A percentile compares a stretch with the other conserved stretches of the same genome.
phyloP scores from a whole-genome alignment of 768 basidiomycete species.

The Amanita pallidorosea region DNA sequence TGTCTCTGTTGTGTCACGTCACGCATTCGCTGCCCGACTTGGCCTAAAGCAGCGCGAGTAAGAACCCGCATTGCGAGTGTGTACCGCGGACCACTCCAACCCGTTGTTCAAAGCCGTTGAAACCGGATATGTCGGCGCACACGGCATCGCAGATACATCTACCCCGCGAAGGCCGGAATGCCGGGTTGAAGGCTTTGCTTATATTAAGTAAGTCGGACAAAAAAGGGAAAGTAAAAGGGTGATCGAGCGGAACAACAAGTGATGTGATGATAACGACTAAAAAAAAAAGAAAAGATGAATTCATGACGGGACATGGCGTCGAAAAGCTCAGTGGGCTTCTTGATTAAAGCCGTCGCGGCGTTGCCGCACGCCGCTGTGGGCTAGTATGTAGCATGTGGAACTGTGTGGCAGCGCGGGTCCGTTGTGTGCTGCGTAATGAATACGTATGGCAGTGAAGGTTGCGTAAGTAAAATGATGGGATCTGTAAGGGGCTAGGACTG shows the following conservation, averaged over 20 bases:
- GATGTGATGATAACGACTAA: constrained; percentile 6
- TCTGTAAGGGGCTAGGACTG: background rate
- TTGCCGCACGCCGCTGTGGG: background rate
- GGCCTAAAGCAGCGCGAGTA: too few relatives aligned
- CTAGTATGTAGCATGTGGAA: background rate
- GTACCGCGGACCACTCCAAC: background rate
- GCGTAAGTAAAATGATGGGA: constrained; percentile 8
- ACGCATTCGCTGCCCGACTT: background rate
- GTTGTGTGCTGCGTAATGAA: background rate
- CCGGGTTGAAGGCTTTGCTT: too few relatives aligned
- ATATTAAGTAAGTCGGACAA: background rate
- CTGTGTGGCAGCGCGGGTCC: constrained; percentile 4
- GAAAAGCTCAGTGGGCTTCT: constrained; percentile 1
- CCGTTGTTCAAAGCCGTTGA: background rate
- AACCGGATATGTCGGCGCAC: background rate
- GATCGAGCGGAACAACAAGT: constrained; percentile 7
- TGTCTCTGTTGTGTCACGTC: constrained; percentile 1
- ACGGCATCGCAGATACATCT: background rate
- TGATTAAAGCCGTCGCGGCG: constrained; percentile 7
- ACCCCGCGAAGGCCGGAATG: constrained; percentile 6
- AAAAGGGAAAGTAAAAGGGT: constrained; percentile 1
- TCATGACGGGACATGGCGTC: constrained; percentile 6
- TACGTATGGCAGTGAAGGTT: constrained; percentile 4
- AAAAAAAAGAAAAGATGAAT: constrained; percentile 3
- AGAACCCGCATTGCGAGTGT: too few relatives aligned